Evolutionary conservation across 192 early-diverging fungal genomes (phyloP).

Genomic region (Coemansia sp.): DNA sequence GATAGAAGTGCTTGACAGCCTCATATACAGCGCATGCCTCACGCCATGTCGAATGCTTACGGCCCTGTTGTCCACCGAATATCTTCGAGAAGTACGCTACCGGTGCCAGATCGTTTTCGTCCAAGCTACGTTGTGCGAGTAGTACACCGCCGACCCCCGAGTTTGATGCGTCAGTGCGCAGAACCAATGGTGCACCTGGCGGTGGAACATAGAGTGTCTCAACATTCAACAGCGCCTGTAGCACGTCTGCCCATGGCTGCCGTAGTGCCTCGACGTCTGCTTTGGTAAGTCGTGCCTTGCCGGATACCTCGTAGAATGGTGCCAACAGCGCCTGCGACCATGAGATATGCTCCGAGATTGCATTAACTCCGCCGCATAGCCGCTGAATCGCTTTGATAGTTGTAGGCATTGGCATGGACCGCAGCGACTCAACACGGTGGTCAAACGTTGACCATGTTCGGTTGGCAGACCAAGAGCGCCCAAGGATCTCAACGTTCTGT

Average conservation of each 20-base stretch:
- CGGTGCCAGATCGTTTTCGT: not conserved
- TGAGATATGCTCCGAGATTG: constrained; percentile 11
- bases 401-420: constrained; percentile 10
- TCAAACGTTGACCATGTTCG: constrained; percentile 9
- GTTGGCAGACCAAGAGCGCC: not conserved
- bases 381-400: constrained; percentile 11
- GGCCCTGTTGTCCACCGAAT: constrained; percentile 22
- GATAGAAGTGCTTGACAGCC: constrained; percentile 18
- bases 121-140: not conserved
- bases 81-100: constrained; percentile 29
- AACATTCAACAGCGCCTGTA: not conserved
- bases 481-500: constrained; percentile 1
- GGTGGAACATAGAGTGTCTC: constrained; percentile 11
- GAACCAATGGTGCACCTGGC: constrained; percentile 2
- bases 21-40: constrained; percentile 13
- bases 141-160: not conserved
- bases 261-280: not conserved
- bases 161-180: constrained; percentile 8
- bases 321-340: constrained; percentile 10
- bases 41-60: constrained; percentile 7
- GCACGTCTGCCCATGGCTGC: constrained; percentile 3
- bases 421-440: constrained; percentile 8
- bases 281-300: not conserved
- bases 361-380: constrained; percentile 16
- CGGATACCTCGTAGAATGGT: constrained; percentile 12